Base-by-base conservation (phyloP, 805 yeast genomes). In the Candida koratica region DNA sequence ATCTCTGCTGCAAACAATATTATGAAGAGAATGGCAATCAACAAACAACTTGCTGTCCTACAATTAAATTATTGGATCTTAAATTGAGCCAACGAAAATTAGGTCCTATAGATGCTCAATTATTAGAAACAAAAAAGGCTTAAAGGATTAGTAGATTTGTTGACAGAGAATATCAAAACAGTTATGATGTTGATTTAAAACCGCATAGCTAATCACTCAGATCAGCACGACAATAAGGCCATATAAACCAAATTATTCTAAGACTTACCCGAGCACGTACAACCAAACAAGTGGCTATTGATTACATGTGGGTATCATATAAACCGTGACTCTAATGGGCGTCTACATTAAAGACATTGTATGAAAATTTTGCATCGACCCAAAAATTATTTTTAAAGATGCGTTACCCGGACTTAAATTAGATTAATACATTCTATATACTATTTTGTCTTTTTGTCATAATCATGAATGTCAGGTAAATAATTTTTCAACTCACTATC, bases 221-320 rank as follows among this genome's bases (percentile, higher is more conserved):
- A 68, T 71, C 74, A 81, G 69, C 81, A 69, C 64, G 63, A 61
- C 47, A 54, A 70, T 72, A 75, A 32, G 47, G 75, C 71, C 70
- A 60, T 56, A 57, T 60, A 71, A 70, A 74, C 66, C 51, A 51
- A 20, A 16, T 77, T 64, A 39, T 63, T 84, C 89, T 84, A 73
- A 83, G 93, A 84, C 84, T 67, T 65, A 84, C 93, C 93, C 93
- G 89, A 84, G 95, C 95, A 84, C 95, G 85, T 74, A 73, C 45
- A 56, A 60, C 57, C 68, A 60, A 69, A 61, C 32, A 36, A 56
- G 65, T 56, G 64, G 58, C 45, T 48, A 51, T 51, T 60, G 76
- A 60, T 53, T 66, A 64, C 62, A 67, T 64, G 77, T 66, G 52
- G 73, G 64, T 52, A 62, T 56, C 71, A 70, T 61, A 65, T 63